These are phyloP conservation scores for Parachlorella kessleri DNA, from an alignment of 139 green algal genomes.

Conservation along the genomic window DNA sequence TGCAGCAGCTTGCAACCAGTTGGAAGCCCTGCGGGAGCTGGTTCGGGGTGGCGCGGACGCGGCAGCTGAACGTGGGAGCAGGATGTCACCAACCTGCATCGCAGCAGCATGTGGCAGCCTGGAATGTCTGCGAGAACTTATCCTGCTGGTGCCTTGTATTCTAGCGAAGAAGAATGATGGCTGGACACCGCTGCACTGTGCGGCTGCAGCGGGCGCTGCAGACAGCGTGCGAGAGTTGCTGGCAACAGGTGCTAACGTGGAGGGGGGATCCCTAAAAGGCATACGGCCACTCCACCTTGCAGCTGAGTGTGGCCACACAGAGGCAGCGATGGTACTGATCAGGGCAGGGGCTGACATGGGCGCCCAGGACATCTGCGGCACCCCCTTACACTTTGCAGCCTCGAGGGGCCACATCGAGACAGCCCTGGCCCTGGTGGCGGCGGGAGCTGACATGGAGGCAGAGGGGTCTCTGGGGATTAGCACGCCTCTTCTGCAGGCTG, in stretches of 20 bases:
- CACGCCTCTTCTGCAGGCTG: not conserved
- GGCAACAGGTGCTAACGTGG: not conserved
- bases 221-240: not conserved
- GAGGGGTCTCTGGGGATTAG: too few relatives aligned
- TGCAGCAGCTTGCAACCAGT: too few relatives aligned
- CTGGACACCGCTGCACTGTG: not conserved
- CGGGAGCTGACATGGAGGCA: not conserved
- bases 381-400: not conserved
- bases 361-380: not conserved
- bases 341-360: not conserved
- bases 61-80: too few relatives aligned
- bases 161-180: too few relatives aligned
- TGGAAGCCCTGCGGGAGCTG: too few relatives aligned
- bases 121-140: too few relatives aligned
- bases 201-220: not conserved
- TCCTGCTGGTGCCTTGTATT: too few relatives aligned
- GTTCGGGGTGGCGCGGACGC: too few relatives aligned
- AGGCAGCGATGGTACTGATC: not conserved
- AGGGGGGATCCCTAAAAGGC: not conserved
- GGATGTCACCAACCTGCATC: too few relatives aligned
- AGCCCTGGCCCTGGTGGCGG: not conserved
- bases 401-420: not conserved
- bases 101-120: too few relatives aligned
- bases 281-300: not conserved
- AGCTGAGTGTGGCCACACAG: not conserved